Conservation (phyloP, 106 monocot genomes). For the Hemerocallis citrina region DNA sequence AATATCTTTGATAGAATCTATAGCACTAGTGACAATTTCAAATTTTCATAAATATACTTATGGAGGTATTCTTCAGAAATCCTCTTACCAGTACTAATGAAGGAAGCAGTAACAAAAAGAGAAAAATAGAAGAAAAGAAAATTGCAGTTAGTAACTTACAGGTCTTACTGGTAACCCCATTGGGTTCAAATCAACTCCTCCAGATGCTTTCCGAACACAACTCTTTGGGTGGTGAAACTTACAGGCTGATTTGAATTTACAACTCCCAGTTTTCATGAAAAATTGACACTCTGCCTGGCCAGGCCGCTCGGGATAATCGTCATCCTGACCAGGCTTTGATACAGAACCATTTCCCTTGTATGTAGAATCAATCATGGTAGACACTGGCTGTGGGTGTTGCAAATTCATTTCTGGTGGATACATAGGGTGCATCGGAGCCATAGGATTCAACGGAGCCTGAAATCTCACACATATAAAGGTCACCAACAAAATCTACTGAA, state of each 20-base stretch:
- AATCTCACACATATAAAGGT: not conserved
- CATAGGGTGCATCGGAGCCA: not conserved
- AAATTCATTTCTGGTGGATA: slow-evolving; percentile 5
- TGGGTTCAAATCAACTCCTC: slow-evolving; percentile 62
- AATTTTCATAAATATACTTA: no score
- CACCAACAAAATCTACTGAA: not conserved
- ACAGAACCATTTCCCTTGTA: not conserved
- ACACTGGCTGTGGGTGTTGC: slow-evolving; percentile 1
- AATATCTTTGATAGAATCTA: no score
- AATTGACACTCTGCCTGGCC: slow-evolving; percentile 86
- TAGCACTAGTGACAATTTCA: no score
- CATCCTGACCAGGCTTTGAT: slow-evolving; percentile 12
- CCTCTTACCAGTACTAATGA: no score
- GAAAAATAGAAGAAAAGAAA: no score
- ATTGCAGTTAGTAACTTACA: slow-evolving; percentile 49
- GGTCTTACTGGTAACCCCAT: slow-evolving; percentile 82
- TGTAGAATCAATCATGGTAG: not conserved
- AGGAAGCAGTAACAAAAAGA: no score
- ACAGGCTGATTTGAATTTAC: slow-evolving; percentile 88
- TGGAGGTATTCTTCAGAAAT: no score
- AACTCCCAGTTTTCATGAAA: slow-evolving; percentile 97
- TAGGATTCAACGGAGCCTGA: not conserved
- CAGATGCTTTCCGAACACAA: slow-evolving; percentile 45
- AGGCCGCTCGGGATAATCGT: slow-evolving; percentile 90
- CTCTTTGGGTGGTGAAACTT: slow-evolving; percentile 89